Evolutionary conservation across 306 rosid species (phyloP).

Genomic region (Cicer pinnatifidum): DNA sequence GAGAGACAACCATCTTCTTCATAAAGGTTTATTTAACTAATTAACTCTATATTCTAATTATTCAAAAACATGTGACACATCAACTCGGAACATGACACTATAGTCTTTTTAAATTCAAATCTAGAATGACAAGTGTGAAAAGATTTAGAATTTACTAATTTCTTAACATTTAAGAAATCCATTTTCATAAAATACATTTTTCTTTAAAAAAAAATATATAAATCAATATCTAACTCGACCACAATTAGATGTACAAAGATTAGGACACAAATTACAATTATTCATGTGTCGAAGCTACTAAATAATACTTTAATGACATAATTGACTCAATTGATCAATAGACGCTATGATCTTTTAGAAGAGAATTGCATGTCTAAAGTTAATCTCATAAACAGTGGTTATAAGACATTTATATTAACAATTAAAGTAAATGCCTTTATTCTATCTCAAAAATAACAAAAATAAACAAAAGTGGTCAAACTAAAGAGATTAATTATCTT

Average conservation of each 20-base stretch:
- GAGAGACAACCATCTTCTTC: background rate
- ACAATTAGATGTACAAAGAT: too few species aligned
- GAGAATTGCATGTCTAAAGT: too few species aligned
- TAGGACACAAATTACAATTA: too few species aligned
- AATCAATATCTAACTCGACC: too few species aligned
- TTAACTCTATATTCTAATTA: background rate
- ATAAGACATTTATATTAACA: background rate
- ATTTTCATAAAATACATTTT: too few species aligned
- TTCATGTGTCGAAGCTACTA: too few species aligned
- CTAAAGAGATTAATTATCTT: too few species aligned
- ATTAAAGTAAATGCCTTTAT: background rate
- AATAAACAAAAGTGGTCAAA: background rate
- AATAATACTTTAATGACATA: too few species aligned
- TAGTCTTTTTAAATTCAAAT: conserved; percentile 2
- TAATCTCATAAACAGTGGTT: background rate
- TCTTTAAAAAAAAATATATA: too few species aligned
- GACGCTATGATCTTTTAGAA: too few species aligned
- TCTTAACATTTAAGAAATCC: too few species aligned
- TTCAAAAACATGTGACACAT: conserved; percentile 26
- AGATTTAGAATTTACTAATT: background rate
- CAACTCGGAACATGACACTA: conserved; percentile 25
- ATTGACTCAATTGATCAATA: too few species aligned
- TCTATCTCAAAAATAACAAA: background rate
- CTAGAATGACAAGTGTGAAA: conserved; percentile 4
- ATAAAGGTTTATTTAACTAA: background rate